Base-by-base conservation (phyloP, 1,284 basidiomycete genomes). In the Cystobasidium sp. region DNA sequence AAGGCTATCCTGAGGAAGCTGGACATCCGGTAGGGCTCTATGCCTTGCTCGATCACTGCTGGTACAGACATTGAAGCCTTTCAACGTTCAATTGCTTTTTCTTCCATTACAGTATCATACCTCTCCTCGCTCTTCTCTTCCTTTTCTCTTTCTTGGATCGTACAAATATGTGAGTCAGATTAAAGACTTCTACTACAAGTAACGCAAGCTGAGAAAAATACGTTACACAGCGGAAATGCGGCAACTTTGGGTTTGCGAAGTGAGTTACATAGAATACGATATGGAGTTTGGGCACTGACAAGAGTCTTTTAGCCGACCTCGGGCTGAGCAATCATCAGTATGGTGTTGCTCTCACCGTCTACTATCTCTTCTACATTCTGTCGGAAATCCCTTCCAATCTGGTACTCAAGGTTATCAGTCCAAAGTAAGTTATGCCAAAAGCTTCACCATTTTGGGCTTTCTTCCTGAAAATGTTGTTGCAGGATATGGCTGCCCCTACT, bases 341-440 rank as follows among this genome's bases (percentile, higher is more conserved):
- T 67, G 72, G 76, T 12, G 71, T 74, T 37, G 79, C 77, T 61
- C 77, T 82, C 24, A 78, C 79, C 52, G 78, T 82, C 66, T 82
- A 82, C 78, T 83, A 81, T 75, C 81, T 79, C 24, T 81, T 80
- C 69, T 83, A 82, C 67, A 81, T 76, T 59, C 12, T 75, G 4
- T 69, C 67, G 20, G 76, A 77, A 61, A 78, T 83, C 20, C 82
- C 81, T 16, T 80, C 79, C 53, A 83, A 82, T 74, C 77, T 83
- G 46, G 47, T 81, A 43, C 74, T 83, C 66, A 79, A 81, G 52
- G 77, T 76, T 56, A 55, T 82, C 9, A 79, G 80, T 2, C 80
- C 81, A 16, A 77, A 79, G 62, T 74, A 74, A 63, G 69, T 77
- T 75, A 44, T 24, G 22, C 9, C 24, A 22, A 4, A n/a, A 41